Conservation (phyloP, 2,329 filamentous ascomycete genomes). For the Colletotrichum shisoi region DNA sequence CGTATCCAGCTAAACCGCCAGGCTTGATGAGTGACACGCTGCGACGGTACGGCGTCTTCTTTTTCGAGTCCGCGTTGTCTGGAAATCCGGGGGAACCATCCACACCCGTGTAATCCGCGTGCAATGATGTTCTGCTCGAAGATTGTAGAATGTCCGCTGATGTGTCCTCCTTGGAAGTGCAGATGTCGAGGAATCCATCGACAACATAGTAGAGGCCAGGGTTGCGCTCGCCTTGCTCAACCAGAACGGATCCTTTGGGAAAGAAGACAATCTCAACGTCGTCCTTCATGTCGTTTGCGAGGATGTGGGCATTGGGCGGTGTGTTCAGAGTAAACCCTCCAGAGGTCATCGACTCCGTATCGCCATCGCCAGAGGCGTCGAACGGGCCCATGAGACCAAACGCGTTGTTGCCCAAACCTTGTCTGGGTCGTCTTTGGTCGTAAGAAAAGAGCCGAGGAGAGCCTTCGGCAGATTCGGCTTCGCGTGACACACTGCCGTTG, state of each 20-base stretch:
- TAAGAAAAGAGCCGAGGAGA: constrained; percentile 86
- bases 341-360: constrained; percentile 85
- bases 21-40: constrained; percentile 93
- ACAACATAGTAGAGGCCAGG: constrained; percentile 97
- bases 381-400: constrained; percentile 91
- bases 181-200: constrained; percentile 94
- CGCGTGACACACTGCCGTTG: constrained; percentile 69
- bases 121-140: constrained; percentile 47
- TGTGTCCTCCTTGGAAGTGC: constrained; percentile 74
- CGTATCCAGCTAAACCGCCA: constrained; percentile 90
- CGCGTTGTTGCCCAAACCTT: constrained; percentile 77
- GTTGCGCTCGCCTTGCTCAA: constrained; percentile 96
- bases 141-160: constrained; percentile 53
- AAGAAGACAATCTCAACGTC: constrained; percentile 98
- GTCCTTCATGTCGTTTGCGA: constrained; percentile 83
- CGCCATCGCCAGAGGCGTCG: constrained; percentile 78
- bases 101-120: constrained; percentile 28
- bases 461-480: constrained; percentile 78
- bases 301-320: constrained; percentile 69
- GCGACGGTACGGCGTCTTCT: constrained; percentile 60
- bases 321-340: constrained; percentile 68
- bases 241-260: constrained; percentile 89
- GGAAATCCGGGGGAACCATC: constrained; percentile 33
- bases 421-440: constrained; percentile 81
- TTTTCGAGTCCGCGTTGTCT: constrained; percentile 51